A percentile compares a stretch with the other conserved stretches of the same genome.
Evolutionary conservation across 306 rosid genomes (phyloP).

Genomic region (Vigna nakashimae): DNA sequence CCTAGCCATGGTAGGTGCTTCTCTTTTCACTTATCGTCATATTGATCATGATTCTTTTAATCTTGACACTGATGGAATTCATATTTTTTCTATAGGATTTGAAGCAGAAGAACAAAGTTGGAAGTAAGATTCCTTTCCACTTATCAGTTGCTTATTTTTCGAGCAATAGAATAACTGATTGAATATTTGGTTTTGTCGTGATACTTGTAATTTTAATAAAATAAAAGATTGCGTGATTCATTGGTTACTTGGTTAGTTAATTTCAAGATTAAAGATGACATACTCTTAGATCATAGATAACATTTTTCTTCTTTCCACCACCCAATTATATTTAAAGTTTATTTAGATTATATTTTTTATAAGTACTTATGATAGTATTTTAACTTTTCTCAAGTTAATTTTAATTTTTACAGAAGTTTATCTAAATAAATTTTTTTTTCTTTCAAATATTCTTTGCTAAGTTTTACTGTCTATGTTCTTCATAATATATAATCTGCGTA

Average conservation of each 20-base stretch:
- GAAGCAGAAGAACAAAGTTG: constrained; percentile 53
- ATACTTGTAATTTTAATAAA: constrained; percentile 13
- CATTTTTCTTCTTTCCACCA: constrained; percentile 18
- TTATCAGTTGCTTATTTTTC: constrained; percentile 36
- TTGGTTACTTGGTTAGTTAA: constrained; percentile 20
- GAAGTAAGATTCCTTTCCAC: constrained; percentile 60
- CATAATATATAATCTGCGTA: constrained; percentile 17
- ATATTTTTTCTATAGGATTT: constrained; percentile 60
- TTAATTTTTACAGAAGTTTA: no score
- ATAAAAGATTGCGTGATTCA: background rate
- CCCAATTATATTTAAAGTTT: constrained; percentile 4
- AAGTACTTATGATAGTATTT: no score
- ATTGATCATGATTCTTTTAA: constrained; percentile 22
- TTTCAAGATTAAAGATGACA: constrained; percentile 26
- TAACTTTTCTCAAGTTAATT: no score
- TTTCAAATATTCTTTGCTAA: background rate
- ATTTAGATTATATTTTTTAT: no score
- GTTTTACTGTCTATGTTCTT: constrained; percentile 12
- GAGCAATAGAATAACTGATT: constrained; percentile 7
- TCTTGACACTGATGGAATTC: constrained; percentile 29
- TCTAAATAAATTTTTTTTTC: background rate
- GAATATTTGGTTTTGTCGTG: constrained; percentile 19
- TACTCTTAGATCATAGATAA: background rate
- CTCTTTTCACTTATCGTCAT: constrained; percentile 34
- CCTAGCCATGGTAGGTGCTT: constrained; percentile 76